A percentile compares a stretch with the other conserved stretches of the same genome.
Conservation (phyloP, 495 filamentous ascomycete species). For the Podospora conica region DNA sequence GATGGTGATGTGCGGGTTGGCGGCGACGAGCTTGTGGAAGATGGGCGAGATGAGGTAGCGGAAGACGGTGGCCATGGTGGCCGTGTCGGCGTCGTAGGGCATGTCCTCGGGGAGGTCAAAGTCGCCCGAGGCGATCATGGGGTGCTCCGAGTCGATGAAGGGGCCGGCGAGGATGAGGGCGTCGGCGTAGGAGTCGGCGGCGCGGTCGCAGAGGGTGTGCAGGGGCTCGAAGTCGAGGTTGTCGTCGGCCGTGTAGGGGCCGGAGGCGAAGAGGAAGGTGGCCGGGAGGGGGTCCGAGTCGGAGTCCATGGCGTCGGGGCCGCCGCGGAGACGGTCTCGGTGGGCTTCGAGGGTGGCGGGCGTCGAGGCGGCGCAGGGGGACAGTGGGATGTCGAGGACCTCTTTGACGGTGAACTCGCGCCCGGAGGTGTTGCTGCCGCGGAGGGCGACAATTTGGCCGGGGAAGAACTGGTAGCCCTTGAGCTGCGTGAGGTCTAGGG, state of each 20-base stretch:
- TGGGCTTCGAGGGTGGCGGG: conserved; percentile 54
- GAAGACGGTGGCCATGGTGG: conserved; percentile 78
- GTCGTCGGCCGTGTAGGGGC: conserved; percentile 87
- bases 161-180: conserved; percentile 77
- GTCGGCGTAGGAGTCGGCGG: conserved; percentile 68
- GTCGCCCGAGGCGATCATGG: conserved; percentile 79
- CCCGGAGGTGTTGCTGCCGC: conserved; percentile 81
- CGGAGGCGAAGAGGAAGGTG: conserved; percentile 69
- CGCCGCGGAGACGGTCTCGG: conserved; percentile 57
- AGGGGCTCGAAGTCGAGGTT: conserved; percentile 86
- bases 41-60: conserved; percentile 65
- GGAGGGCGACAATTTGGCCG: conserved; percentile 83
- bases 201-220: conserved; percentile 69
- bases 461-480: conserved; percentile 81
- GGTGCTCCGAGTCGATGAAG: conserved; percentile 87
- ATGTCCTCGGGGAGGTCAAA: conserved; percentile 78
- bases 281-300: conserved; percentile 55
- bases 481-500: conserved; percentile 66
- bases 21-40: conserved; percentile 56
- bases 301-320: conserved; percentile 52
- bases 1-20: conserved; percentile 70
- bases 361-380: conserved; percentile 61
- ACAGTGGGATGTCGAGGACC: conserved; percentile 63
- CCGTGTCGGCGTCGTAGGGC: conserved; percentile 62
- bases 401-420: conserved; percentile 76